Base-by-base conservation (phyloP, 768 basidiomycete species). In the Termitomyces sp. region DNA sequence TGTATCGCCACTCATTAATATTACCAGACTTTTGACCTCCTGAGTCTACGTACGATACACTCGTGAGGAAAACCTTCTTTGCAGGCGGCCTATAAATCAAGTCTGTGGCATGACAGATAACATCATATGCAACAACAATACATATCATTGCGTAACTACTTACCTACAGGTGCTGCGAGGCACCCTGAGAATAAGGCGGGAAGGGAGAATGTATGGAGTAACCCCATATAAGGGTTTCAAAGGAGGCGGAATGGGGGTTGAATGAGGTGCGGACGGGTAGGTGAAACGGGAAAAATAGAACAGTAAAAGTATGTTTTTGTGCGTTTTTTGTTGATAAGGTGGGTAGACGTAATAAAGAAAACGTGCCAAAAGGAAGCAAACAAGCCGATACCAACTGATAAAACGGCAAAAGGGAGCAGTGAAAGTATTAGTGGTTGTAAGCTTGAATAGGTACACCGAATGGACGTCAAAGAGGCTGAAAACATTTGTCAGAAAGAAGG, bases 271-370 rank as follows among this genome's bases (percentile, higher is more conserved):
- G 46, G 52, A 53, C 55, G 45, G 59, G 66, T 61, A 56, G 63
- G 60, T 50, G 61, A 67, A 62, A 58, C 57, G 54, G 57, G 57
- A 51, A 66, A 66, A 72, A 64, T 62, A 59, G 58, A 61, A 69
- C 32, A 66, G 62, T 61, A 60, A 59, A 64, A 60, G 65, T 66
- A 69, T 79, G 70, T 83, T 82, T 82, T 82, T 81, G 72, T 73
- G 62, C 60, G 65, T 72, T 69, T 76, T 69, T 68, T 71, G 71
- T 75, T 68, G 7, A 67, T 66, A 65, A 61, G 47, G 35, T 49
- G 24, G 38, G 43, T 60, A 45, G 60, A 57, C 59, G 51, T 57
- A 56, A 60, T 57, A 58, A 58, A 57, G n/a, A 56, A 62, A 64
- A 65, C 61, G 65, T 54, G 59, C 64, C 58, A 60, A 66, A 58